Conservation (phyloP, 148 eudicot species). For the Spergularia bocconei region DNA sequence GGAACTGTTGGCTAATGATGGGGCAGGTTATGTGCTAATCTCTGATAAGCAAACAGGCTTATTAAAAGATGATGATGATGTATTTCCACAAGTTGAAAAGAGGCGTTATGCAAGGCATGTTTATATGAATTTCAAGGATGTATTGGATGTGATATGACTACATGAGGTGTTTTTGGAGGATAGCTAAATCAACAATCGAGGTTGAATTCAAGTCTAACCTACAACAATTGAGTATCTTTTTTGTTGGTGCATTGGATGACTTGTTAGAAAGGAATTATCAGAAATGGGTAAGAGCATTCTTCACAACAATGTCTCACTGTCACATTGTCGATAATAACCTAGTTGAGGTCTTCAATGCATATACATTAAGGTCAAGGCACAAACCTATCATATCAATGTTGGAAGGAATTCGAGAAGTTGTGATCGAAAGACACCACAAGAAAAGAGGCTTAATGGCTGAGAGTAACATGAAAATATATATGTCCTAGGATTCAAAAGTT, state of each 20-base stretch:
- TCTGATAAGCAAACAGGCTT: slow-evolving; percentile 12
- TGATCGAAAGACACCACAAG: not conserved
- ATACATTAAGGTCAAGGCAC: not conserved
- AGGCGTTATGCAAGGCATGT: slow-evolving; percentile 12
- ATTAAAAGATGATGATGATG: not conserved
- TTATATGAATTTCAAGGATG: slow-evolving; percentile 14
- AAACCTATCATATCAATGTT: not conserved
- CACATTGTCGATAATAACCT: not conserved
- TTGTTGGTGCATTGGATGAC: not conserved
- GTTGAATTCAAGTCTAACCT: too few relatives aligned
- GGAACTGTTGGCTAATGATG: not conserved
- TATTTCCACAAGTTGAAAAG: not conserved
- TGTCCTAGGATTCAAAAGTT: not conserved
- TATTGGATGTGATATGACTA: not conserved
- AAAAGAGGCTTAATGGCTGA: not conserved
- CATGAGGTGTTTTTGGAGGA: not conserved
- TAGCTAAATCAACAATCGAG: too few relatives aligned
- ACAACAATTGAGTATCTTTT: not conserved
- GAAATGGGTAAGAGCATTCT: not conserved
- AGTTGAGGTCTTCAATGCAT: not conserved
- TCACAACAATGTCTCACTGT: not conserved
- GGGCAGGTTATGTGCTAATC: not conserved
- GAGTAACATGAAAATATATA: not conserved
- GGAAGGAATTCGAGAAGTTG: not conserved
- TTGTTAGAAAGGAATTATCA: slow-evolving; percentile 4